A percentile compares a stretch with the other conserved stretches of the same genome.
Conservation (phyloP, 2,329 filamentous ascomycete species). For the Fusarium dimerum region DNA sequence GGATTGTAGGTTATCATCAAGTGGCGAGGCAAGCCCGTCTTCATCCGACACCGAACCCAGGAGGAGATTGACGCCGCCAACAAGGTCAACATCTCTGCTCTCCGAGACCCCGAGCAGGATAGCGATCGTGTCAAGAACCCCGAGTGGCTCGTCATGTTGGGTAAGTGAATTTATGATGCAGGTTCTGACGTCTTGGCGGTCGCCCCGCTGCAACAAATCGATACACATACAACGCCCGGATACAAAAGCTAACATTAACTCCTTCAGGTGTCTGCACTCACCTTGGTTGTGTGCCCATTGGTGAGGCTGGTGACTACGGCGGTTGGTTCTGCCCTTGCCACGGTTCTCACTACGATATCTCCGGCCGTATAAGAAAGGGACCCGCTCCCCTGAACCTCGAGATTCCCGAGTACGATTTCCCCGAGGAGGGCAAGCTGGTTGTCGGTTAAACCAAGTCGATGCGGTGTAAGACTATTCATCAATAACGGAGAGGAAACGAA, state of each 20-base stretch:
- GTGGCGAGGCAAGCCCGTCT: conserved; percentile 99
- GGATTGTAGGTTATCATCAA: conserved; percentile 86
- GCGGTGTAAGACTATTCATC: conserved; percentile 31
- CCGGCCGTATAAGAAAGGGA: conserved; percentile 95
- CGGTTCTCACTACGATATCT: conserved; percentile 99
- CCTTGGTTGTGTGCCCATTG: conserved; percentile 97
- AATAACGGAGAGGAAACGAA: conserved; percentile 13
- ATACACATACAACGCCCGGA: too few relatives aligned
- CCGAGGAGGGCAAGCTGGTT: conserved; percentile 81
- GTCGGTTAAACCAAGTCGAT: conserved; percentile 74
- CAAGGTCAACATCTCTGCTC: conserved; percentile 75
- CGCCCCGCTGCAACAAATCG: too few relatives aligned
- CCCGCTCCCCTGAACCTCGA: conserved; percentile 97
- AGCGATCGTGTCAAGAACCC: conserved; percentile 95
- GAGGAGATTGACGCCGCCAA: conserved; percentile 95
- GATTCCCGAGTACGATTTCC: conserved; percentile 90
- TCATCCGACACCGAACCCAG: conserved; percentile 96
- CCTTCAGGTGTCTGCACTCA: conserved; percentile 91
- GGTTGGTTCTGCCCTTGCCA: conserved; percentile 99
- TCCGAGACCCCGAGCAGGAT: conserved; percentile 91
- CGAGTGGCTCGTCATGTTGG: conserved; percentile 98
- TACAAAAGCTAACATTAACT: conserved; percentile 11
- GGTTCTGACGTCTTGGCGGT: background rate
- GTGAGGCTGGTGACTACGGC: conserved; percentile 95
- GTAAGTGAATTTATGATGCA: conserved; percentile 48